A percentile compares a stretch with the other conserved stretches of the same genome.
These are phyloP conservation scores for Gnaphalium uliginosum DNA, from an alignment of 129 eudicot genomes.

Conservation along the genomic window DNA sequence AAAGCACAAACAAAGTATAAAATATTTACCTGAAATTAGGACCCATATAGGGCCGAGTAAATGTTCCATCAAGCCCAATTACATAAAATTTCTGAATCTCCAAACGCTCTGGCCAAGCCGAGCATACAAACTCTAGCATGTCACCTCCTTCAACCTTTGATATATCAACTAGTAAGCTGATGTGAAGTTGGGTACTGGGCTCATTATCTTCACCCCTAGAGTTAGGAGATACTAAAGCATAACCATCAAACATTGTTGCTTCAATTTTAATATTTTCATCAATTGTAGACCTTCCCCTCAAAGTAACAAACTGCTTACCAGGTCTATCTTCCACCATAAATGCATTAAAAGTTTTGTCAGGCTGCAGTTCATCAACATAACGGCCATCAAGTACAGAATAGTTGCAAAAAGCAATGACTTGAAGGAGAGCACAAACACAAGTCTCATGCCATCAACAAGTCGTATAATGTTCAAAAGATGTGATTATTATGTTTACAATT, in stretches of 20 bases:
- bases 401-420: background rate
- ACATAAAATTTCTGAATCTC: conserved; percentile 57
- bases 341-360: conserved; percentile 41
- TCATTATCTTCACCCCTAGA: conserved; percentile 34
- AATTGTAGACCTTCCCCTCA: conserved; percentile 43
- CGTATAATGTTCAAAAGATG: background rate
- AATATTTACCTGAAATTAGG: conserved; percentile 55
- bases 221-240: conserved; percentile 31
- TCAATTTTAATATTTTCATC: conserved; percentile 62
- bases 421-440: background rate
- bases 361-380: conserved; percentile 34
- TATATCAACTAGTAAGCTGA: conserved; percentile 63
- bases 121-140: conserved; percentile 58
- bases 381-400: background rate
- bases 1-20: background rate
- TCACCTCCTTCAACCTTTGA: conserved; percentile 49
- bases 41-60: conserved; percentile 49
- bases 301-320: conserved; percentile 59
- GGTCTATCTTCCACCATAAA: conserved; percentile 65
- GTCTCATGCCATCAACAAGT: background rate
- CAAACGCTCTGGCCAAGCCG: conserved; percentile 66
- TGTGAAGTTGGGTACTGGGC: conserved; percentile 46
- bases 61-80: conserved; percentile 24
- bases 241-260: conserved; percentile 85
- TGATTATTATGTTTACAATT: background rate